A percentile compares a stretch with the other conserved stretches of the same genome.
Evolutionary conservation across 192 early-diverging fungal genomes (phyloP).

Genomic region (Physocladia obscura): DNA sequence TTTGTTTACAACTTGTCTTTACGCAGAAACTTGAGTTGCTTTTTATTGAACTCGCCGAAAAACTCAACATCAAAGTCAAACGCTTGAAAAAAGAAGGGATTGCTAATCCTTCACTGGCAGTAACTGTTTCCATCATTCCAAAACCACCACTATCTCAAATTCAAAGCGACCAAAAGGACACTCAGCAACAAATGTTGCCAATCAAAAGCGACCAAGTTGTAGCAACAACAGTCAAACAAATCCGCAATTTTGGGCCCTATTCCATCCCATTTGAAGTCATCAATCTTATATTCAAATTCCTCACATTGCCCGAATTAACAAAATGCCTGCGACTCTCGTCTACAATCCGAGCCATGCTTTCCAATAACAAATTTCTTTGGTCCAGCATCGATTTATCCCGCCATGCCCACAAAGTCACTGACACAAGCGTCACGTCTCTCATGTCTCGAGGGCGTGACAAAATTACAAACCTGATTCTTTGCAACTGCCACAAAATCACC

Average conservation of each 20-base stretch:
- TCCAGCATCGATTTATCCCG: not conserved
- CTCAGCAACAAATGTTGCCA: not conserved
- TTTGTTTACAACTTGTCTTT: not conserved
- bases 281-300: slow-evolving; percentile 13
- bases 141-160: not conserved
- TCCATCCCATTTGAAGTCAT: slow-evolving; percentile 25
- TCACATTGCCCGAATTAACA: slow-evolving; percentile 7
- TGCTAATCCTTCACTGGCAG: too few species aligned
- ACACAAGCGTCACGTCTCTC: not conserved
- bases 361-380: slow-evolving; percentile 24
- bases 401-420: not conserved
- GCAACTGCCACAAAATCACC: not conserved
- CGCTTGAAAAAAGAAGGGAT: not conserved
- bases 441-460: slow-evolving; percentile 14
- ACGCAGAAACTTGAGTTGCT: not conserved
- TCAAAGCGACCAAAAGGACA: not conserved
- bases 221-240: too few species aligned
- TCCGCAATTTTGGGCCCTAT: slow-evolving; percentile 25
- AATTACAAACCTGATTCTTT: not conserved
- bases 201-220: too few species aligned
- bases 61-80: slow-evolving; percentile 16
- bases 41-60: slow-evolving; percentile 1
- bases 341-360: slow-evolving; percentile 18
- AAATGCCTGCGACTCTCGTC: slow-evolving; percentile 13
- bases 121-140: not conserved